These are phyloP conservation scores for Tylopilus subfusipes DNA, from an alignment of 768 basidiomycete species.

Conservation along the genomic window DNA sequence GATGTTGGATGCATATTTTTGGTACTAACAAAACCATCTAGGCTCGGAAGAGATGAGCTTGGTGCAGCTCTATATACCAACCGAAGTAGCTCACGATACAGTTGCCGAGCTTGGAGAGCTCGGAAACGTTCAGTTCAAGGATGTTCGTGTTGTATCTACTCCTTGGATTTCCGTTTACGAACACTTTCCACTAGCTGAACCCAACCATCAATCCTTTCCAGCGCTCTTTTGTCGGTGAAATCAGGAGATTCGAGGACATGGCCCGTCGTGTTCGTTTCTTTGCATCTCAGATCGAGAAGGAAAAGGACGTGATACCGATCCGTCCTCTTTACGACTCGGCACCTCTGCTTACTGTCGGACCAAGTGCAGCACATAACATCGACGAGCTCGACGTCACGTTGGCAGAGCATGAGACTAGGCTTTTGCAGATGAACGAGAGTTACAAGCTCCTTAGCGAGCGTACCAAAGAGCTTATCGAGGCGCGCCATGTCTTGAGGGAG, in stretches of 20 bases:
- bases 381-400: constrained; percentile 91
- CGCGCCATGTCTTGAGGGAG: constrained; percentile 89
- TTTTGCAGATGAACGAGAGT: constrained; percentile 88
- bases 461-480: constrained; percentile 85
- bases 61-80: constrained; percentile 94
- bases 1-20: not conserved
- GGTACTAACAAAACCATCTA: constrained; percentile 30
- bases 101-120: constrained; percentile 94
- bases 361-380: constrained; percentile 87
- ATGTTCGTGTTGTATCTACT: constrained; percentile 53
- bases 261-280: constrained; percentile 93
- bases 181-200: constrained; percentile 61
- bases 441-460: constrained; percentile 87
- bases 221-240: constrained; percentile 95
- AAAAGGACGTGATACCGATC: constrained; percentile 77
- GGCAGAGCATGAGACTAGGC: constrained; percentile 78
- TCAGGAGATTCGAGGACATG: constrained; percentile 95
- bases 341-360: constrained; percentile 84
- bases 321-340: constrained; percentile 85
- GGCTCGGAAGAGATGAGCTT: constrained; percentile 98
- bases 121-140: constrained; percentile 95
- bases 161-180: constrained; percentile 1
- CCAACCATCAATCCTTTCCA: constrained; percentile 96
- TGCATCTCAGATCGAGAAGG: constrained; percentile 76
- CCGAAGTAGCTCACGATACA: constrained; percentile 96